phyloP scores from a whole-genome alignment of 202 grass and related monocot genomes.

The Eragrostis tef region DNA sequence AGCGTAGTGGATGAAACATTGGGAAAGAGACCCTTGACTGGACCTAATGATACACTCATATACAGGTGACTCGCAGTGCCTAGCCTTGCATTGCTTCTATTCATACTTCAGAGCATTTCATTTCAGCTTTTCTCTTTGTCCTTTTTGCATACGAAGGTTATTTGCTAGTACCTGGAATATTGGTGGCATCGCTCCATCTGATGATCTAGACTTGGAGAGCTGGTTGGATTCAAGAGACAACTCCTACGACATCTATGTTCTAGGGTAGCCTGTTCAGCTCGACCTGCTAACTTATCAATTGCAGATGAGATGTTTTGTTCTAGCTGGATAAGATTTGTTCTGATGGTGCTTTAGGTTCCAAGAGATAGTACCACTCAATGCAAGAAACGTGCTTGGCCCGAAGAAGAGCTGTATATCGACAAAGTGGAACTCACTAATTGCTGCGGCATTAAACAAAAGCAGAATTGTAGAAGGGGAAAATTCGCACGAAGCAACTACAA shows the following conservation, averaged over 20 bases:
- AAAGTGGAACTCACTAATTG: conserved; percentile 83
- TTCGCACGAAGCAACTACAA: conserved; percentile 38
- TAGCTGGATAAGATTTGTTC: conserved; percentile 43
- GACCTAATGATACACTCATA: conserved; percentile 52
- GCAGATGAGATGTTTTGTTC: conserved; percentile 17
- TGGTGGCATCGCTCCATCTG: conserved; percentile 67
- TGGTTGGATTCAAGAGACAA: conserved; percentile 73
- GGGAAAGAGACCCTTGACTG: conserved; percentile 49
- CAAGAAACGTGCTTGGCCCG: conserved; percentile 89
- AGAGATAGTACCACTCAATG: conserved; percentile 86
- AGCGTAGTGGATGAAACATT: conserved; percentile 51
- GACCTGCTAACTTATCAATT: conserved; percentile 24
- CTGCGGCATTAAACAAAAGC: conserved; percentile 65
- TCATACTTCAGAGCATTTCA: conserved; percentile 40
- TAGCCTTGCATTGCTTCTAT: conserved; percentile 19
- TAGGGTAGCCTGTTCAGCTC: conserved; percentile 63
- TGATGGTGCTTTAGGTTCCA: conserved; percentile 70
- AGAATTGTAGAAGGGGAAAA: conserved; percentile 26
- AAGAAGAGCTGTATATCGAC: conserved; percentile 60
- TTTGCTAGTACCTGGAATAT: conserved; percentile 95
- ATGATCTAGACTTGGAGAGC: conserved; percentile 83
- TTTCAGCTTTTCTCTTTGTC: conserved; percentile 8
- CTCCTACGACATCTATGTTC: conserved; percentile 88
- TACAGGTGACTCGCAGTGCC: conserved; percentile 65
- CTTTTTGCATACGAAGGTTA: conserved; percentile 54